These are phyloP conservation scores for Penicillium crystallinum DNA, from an alignment of 495 filamentous ascomycete genomes.

Conservation along the genomic window DNA sequence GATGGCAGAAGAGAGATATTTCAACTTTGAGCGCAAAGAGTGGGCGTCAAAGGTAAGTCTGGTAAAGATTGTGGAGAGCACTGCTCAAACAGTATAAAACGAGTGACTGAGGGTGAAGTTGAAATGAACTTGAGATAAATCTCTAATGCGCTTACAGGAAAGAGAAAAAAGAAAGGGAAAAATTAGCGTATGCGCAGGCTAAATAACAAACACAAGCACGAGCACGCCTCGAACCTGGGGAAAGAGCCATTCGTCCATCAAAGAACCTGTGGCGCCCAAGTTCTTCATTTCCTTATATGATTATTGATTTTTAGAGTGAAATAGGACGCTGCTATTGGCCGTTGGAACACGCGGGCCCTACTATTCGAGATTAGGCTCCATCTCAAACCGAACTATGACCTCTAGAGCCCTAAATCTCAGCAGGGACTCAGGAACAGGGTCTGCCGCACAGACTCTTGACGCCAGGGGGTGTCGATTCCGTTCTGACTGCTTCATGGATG, in stretches of 20 bases:
- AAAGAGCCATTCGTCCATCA: slow-evolving; percentile 5
- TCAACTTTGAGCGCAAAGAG: slow-evolving; percentile 18
- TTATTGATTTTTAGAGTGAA: slow-evolving; percentile 2
- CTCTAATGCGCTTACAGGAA: slow-evolving; percentile 13
- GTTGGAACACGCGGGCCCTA: slow-evolving; percentile 7
- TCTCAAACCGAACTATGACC: slow-evolving; percentile 18
- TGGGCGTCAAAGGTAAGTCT: slow-evolving; percentile 17
- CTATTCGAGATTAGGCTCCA: slow-evolving; percentile 20
- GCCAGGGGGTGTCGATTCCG: background rate
- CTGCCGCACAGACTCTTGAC: slow-evolving; percentile 11
- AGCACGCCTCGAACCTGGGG: slow-evolving; percentile 11
- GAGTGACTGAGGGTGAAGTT: slow-evolving; percentile 16
- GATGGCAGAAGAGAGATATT: background rate
- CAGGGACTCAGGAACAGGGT: background rate
- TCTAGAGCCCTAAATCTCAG: slow-evolving; percentile 4
- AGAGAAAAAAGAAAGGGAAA: slow-evolving; percentile 9
- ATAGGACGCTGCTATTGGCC: slow-evolving; percentile 9
- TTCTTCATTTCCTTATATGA: slow-evolving; percentile 2
- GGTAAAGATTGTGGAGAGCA: slow-evolving; percentile 26
- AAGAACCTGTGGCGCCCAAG: slow-evolving; percentile 5
- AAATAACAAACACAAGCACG: slow-evolving; percentile 11
- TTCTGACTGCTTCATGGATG: background rate
- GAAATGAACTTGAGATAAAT: slow-evolving; percentile 15
- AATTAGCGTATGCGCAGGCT: slow-evolving; percentile 19
- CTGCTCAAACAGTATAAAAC: slow-evolving; percentile 24